Base-by-base conservation (phyloP, 1,284 basidiomycete genomes). In the Pseudozyma sp. region DNA sequence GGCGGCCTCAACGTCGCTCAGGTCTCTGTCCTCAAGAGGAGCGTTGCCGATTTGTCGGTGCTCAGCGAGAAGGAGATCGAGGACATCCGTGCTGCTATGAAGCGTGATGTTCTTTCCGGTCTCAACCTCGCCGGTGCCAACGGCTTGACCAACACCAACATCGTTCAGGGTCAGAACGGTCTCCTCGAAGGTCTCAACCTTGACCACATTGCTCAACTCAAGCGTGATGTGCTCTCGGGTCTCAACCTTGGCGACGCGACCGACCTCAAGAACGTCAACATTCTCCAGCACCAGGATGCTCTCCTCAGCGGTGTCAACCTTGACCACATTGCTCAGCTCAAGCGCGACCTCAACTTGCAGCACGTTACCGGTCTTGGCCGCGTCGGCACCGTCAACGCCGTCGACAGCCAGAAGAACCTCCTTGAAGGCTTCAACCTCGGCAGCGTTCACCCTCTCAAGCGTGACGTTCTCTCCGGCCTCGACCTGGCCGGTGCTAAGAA, bases 11-110 rank as follows among this genome's bases (percentile, higher is more conserved):
- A 65, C 52, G 18, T 54, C 36, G 62, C 45, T 13, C 19, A 59
- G 34, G 10, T 61, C 25, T 38, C 38, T 10, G 31, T 61, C 12
- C 47, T 61, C 38, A 61, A 61, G 59, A 52, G 66, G 3, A 44
- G 47, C n/a, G 40, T 69, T n/a, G 56, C 52, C 8, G 66, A 62
- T 16, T 36, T 68, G 11, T 45, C 55, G 13, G 47, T 48, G 3
- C 51, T 68, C 25, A 40, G 35, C 40, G 47, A 56, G 2, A 19
- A 49, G 11, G 52, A 52, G 10, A 31, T 70, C 9, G 56, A 19
- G 5, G 44, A 16, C n/a, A 16, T 70, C 1, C 34, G 44, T 13
- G 40, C 40, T 16, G 59, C 56, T 13, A 34, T 54, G 12, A 59
- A 69, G 59, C 50, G 57, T 48, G 56, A 53, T 18, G 16, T 53